Base-by-base conservation (phyloP, 1,284 basidiomycete genomes). In the Microbotryomycetes sp. region DNA sequence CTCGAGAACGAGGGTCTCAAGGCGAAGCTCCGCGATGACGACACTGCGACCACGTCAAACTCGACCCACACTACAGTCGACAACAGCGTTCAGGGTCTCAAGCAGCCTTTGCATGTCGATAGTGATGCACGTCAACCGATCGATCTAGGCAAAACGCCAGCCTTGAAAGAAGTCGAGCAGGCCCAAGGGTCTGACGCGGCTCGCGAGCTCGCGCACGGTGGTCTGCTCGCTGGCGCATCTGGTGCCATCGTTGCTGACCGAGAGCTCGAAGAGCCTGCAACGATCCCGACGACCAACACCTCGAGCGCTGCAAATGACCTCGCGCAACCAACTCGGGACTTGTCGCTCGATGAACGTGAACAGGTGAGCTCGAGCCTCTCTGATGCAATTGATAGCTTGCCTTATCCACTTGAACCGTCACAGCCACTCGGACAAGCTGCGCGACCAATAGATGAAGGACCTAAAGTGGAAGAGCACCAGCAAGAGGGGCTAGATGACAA, bases 221-320 rank as follows among this genome's bases (percentile, higher is more conserved):
- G 36, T 42, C 60, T 65, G 28, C 58, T 65, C 36, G 60, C 64
- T 2, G 64, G 60, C 23, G 64, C 50, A 1, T 54, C 64, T 0
- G 64, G 64, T 19, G 62, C 62, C 4, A 31, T 29, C 25, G n/a
- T 56, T 14, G 59, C 53, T 0, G 47, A 45, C 22, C 23, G 51
- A 22, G 65, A 66, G 31, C 15, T 66, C 30, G 59, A 59, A 23
- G 65, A 66, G 25, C 65, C 65, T 0, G 31, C 53, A 2, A 47
- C 26, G 42, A 49, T 6, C 45, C 54, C 25, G 9, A 32, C 6
- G 55, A 60, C 2, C 31, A 55, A 6, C 23, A 31, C 3, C 26
- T 12, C 42, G 9, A 53, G 55, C 3, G 54, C 50, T 9, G 31
- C 19, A 31, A 14, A 23, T 2, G 45, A 49, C 1, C 19, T 29